These are phyloP conservation scores for Acrodontium crateriforme DNA, from an alignment of 2,329 filamentous ascomycete species.

Conservation along the genomic window DNA sequence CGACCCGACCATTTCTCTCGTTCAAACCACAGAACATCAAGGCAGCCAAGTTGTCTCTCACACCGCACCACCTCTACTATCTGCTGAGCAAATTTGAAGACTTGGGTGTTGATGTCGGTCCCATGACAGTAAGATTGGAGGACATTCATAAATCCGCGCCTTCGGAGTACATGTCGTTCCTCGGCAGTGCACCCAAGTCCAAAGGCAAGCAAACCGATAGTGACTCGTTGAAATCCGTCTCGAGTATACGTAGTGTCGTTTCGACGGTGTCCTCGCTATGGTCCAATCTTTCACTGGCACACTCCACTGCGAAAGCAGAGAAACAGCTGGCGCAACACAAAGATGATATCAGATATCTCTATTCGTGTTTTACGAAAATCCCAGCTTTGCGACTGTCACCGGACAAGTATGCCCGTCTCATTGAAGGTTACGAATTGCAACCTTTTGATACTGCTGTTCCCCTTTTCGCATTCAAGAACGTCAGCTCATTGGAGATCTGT, in stretches of 20 bases:
- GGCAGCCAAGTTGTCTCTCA: constrained; percentile 81
- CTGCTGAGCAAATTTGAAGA: constrained; percentile 87
- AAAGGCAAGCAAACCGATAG: constrained; percentile 69
- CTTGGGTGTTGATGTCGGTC: constrained; percentile 74
- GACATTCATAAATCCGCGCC: constrained; percentile 82
- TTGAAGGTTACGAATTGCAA: constrained; percentile 91
- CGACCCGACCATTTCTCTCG: constrained; percentile 72
- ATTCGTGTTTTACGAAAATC: constrained; percentile 97
- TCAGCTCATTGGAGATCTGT: constrained; percentile 84
- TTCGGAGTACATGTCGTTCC: constrained; percentile 90
- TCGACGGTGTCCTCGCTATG: constrained; percentile 90
- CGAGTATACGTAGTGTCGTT: constrained; percentile 93
- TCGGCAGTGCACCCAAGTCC: constrained; percentile 68
- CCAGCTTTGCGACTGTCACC: constrained; percentile 78
- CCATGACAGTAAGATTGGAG: constrained; percentile 91
- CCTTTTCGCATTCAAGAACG: constrained; percentile 92
- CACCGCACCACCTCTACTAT: constrained; percentile 93
- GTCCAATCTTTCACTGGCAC: constrained; percentile 75
- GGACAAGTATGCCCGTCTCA: constrained; percentile 83
- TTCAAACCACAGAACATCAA: constrained; percentile 75
- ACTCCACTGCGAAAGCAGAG: constrained; percentile 70
- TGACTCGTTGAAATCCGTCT: constrained; percentile 87
- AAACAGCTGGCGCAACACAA: constrained; percentile 77
- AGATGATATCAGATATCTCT: constrained; percentile 85
- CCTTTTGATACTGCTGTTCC: constrained; percentile 92